Conservation (phyloP, 2,329 filamentous ascomycete genomes). For the Colletotrichum musae region DNA sequence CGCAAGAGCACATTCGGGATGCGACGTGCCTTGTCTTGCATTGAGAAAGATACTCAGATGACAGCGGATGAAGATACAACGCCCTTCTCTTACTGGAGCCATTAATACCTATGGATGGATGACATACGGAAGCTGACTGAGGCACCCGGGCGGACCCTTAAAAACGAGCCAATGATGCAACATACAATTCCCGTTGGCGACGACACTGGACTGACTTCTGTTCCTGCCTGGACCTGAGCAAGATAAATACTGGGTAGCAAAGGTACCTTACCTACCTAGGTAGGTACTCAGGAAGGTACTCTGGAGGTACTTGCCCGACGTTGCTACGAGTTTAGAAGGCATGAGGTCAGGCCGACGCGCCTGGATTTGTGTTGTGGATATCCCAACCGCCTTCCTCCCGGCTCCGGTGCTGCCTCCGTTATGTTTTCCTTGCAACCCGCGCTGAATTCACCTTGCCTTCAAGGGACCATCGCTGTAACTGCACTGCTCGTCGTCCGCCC, state of each 20-base stretch:
- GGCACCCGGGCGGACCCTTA: constrained; percentile 14
- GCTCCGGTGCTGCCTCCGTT: no score
- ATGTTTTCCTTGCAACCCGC: neutral
- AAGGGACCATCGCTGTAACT: constrained; percentile 22
- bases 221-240: no score
- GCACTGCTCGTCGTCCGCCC: constrained; percentile 12
- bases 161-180: neutral
- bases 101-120: no score
- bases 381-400: neutral
- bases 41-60: neutral
- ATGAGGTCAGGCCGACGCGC: constrained; percentile 32
- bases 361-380: constrained; percentile 22
- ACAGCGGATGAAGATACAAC: neutral
- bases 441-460: constrained; percentile 14
- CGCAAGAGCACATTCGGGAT: neutral
- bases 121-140: neutral
- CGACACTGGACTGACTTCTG: no score
- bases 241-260: no score
- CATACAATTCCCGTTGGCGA: no score
- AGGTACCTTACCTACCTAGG: no score
- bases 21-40: neutral
- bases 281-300: no score
- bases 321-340: constrained; percentile 12
- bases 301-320: neutral
- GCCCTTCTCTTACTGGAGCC: no score